phyloP scores from a whole-genome alignment of 495 filamentous ascomycete species.

The Hypoxylon perforatum region DNA sequence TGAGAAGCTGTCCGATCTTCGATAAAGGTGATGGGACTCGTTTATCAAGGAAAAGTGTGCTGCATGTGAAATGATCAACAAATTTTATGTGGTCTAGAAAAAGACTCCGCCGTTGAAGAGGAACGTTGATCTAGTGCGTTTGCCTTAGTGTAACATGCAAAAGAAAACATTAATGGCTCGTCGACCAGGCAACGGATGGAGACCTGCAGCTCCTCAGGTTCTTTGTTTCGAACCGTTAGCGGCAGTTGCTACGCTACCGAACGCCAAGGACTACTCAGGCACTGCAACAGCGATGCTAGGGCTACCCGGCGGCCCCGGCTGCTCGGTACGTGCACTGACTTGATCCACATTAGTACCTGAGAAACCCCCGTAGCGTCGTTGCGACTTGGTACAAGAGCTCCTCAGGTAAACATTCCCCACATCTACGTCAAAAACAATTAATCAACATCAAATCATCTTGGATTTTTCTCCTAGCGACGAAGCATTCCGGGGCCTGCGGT shows the following conservation, averaged over 20 bases:
- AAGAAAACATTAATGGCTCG: conserved; percentile 17
- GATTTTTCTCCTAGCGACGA: conserved; percentile 25
- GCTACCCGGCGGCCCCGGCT: not conserved
- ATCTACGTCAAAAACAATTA: conserved; percentile 19
- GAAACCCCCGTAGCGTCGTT: conserved; percentile 8
- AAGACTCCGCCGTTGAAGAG: not conserved
- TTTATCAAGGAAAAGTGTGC: conserved; percentile 14
- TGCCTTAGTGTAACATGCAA: not conserved
- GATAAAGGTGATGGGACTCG: conserved; percentile 18
- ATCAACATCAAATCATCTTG: conserved; percentile 23
- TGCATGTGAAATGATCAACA: conserved; percentile 27
- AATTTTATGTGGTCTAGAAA: no score
- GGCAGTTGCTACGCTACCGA: not conserved
- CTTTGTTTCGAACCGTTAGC: not conserved
- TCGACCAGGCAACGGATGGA: not conserved
- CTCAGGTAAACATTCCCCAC: conserved; percentile 28
- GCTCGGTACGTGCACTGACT: no score
- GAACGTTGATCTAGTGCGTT: conserved; percentile 7
- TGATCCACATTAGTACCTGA: not conserved
- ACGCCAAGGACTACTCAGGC: not conserved
- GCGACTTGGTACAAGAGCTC: not conserved
- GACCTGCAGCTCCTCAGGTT: not conserved
- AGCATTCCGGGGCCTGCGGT: conserved; percentile 17
- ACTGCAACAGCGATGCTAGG: not conserved
- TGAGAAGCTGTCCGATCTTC: conserved; percentile 18